Evolutionary conservation across 805 yeast species (phyloP).

Genomic region (Metschnikowia kofuensis): DNA sequence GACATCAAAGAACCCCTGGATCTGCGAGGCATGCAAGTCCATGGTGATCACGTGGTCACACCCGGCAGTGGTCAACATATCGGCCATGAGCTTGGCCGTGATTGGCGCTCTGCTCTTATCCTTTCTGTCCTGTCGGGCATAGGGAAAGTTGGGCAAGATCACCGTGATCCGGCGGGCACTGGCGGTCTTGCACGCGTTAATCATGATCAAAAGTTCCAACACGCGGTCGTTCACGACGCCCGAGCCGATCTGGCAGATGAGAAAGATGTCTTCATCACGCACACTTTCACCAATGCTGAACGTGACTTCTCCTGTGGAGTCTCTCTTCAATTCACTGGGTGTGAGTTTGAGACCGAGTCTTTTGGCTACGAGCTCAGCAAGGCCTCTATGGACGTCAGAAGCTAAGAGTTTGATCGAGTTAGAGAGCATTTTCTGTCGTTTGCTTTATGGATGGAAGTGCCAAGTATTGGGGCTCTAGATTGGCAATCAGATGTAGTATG

Average conservation of each 20-base stretch:
- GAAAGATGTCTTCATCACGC: slow-evolving; percentile 80
- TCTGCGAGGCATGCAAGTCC: slow-evolving; percentile 88
- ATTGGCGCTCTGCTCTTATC: slow-evolving; percentile 84
- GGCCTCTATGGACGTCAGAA: slow-evolving; percentile 63
- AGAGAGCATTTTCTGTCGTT: slow-evolving; percentile 53
- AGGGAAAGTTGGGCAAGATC: slow-evolving; percentile 78
- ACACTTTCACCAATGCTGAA: slow-evolving; percentile 79
- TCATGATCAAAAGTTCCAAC: slow-evolving; percentile 71
- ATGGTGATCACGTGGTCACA: slow-evolving; percentile 83
- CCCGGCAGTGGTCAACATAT: slow-evolving; percentile 78
- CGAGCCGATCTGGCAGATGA: slow-evolving; percentile 75
- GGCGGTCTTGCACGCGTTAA: slow-evolving; percentile 79
- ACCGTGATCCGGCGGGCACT: slow-evolving; percentile 82
- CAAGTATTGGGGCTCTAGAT: too few relatives aligned
- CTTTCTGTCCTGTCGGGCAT: slow-evolving; percentile 86
- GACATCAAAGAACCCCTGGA: slow-evolving; percentile 79
- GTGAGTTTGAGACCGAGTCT: slow-evolving; percentile 59
- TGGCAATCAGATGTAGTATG: too few relatives aligned
- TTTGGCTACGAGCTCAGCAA: slow-evolving; percentile 66
- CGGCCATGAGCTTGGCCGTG: slow-evolving; percentile 82
- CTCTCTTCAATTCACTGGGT: slow-evolving; percentile 62
- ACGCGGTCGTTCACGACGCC: slow-evolving; percentile 74
- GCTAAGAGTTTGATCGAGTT: slow-evolving; percentile 68
- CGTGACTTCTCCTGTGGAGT: slow-evolving; percentile 70
- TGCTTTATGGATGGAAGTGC: not conserved